Evolutionary conservation across 2,329 filamentous ascomycete species (phyloP), one percentile per base, ranked within the genome.

Genomic region (Dryadomyces quercus-mongolicae): DNA sequence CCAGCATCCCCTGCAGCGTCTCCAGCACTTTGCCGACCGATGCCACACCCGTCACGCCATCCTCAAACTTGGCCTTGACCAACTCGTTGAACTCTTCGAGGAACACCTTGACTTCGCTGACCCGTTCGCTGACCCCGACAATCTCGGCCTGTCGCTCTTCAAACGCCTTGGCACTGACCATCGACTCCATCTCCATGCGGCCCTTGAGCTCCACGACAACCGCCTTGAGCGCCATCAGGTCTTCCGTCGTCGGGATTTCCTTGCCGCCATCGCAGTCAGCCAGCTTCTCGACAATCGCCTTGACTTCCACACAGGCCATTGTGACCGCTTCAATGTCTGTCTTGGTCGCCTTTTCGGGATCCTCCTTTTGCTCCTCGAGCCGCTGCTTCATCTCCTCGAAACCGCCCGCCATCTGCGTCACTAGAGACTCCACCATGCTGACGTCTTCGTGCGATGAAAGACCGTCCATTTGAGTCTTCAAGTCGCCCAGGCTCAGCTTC

Each of bases 81-180:
- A 89, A 78, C 38, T 83, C 81, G 56, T 88, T 88, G 61, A 96
- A 81, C 52, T 89, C 86, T 55, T 87, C 82, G 1, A 97, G 74
- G 62, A 89, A 81, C 0, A 72, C 70, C 71, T 88, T 92, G 63
- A 95, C 82, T 61, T 60, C 59, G 46, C 54, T 52, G 16, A 97
- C 85, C 55, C 85, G 84, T 57, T 92, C 85, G 15, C 85, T 78
- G 22, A 95, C 80, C 15, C 82, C 84, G 21, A 85, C 84, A 53
- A 88, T 89, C 66, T 96, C 92, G 47, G 85, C 80, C 63, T 92
- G 89, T 25, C 89, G 85, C 56, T 92, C 85, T 53, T 93, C 88
- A 48, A 93, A 85, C 1, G 86, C 85, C 68, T 88, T 88, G 2
- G 82, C 82, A 16, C 85, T 89, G 22, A 86, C 74, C 46, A 88